Percentiles rank a stretch among this genome's conserved stretches.
These are phyloP conservation scores for Acanthochlamys bracteata DNA, from an alignment of 106 monocot genomes.

Conservation along the genomic window DNA sequence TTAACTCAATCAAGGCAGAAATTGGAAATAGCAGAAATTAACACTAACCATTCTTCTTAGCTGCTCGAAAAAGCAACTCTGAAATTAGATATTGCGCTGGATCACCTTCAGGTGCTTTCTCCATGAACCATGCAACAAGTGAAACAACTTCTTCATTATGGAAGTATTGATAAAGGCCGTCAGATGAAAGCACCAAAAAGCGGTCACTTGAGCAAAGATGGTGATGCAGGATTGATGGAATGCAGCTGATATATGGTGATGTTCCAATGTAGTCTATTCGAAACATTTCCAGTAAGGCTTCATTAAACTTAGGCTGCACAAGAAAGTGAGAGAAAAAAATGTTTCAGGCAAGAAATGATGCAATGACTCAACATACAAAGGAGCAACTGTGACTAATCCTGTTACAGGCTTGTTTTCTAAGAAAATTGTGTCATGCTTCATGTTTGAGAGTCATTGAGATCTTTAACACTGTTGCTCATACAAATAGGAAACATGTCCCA, in stretches of 20 bases:
- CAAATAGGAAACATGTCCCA: too few species aligned
- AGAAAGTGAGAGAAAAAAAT: background rate
- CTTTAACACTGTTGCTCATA: too few species aligned
- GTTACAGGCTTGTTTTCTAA: background rate
- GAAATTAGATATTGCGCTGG: conserved; percentile 94
- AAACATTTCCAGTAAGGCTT: conserved; percentile 91
- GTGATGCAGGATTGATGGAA: conserved; percentile 70
- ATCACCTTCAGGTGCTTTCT: conserved; percentile 82
- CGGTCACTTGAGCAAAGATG: conserved; percentile 62
- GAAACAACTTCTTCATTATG: conserved; percentile 94
- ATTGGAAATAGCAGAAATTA: background rate
- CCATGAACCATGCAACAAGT: conserved; percentile 90
- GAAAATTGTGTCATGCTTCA: background rate
- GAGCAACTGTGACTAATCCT: background rate
- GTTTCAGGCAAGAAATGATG: too few species aligned
- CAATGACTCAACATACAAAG: background rate
- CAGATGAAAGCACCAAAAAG: conserved; percentile 82
- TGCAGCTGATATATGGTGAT: conserved; percentile 76
- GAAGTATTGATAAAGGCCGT: conserved; percentile 97
- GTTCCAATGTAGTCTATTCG: conserved; percentile 71
- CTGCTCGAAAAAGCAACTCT: conserved; percentile 82
- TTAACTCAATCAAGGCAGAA: too few species aligned
- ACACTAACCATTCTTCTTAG: conserved; percentile 71
- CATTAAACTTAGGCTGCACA: conserved; percentile 73
- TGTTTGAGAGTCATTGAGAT: too few species aligned